Conservation (phyloP, 1,284 basidiomycete genomes). For the Farysia itapuensis region DNA sequence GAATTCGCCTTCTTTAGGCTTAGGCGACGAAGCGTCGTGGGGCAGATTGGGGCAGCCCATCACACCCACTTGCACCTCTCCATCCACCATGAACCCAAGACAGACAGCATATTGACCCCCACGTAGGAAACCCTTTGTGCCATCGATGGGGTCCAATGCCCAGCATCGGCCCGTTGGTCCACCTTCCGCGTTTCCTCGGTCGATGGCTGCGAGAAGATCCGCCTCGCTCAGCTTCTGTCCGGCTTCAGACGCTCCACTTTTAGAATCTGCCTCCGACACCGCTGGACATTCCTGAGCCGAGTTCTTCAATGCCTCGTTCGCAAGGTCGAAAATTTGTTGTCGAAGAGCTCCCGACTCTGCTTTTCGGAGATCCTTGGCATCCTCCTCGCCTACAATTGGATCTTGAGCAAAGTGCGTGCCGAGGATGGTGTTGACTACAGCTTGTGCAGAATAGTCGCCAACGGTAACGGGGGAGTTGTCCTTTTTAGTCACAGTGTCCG, state of each 20-base stretch:
- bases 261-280: constrained; percentile 20
- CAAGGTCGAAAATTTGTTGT: constrained; percentile 75
- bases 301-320: constrained; percentile 73
- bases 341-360: constrained; percentile 64
- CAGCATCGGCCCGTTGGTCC: constrained; percentile 77
- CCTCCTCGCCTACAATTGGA: constrained; percentile 92
- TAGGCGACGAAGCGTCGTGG: constrained; percentile 61
- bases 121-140: constrained; percentile 91
- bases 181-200: constrained; percentile 79
- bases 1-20: constrained; percentile 55
- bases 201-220: constrained; percentile 79
- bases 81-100: constrained; percentile 83
- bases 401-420: constrained; percentile 75
- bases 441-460: constrained; percentile 58
- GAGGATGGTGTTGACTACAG: constrained; percentile 53
- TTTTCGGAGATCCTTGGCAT: constrained; percentile 69
- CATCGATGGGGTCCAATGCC: constrained; percentile 90
- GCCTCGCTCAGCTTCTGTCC: constrained; percentile 61
- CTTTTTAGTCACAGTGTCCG: constrained; percentile 83
- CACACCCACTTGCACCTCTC: constrained; percentile 73
- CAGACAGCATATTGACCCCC: constrained; percentile 98
- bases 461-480: constrained; percentile 95
- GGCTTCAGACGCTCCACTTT: constrained; percentile 62
- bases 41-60: constrained; percentile 92
- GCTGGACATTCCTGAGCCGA: constrained; percentile 61